Percentiles rank a stretch among this genome's conserved stretches.
These are phyloP conservation scores for Suhomyces coccinellae DNA, from an alignment of 1,139 yeast species.

Conservation along the genomic window DNA sequence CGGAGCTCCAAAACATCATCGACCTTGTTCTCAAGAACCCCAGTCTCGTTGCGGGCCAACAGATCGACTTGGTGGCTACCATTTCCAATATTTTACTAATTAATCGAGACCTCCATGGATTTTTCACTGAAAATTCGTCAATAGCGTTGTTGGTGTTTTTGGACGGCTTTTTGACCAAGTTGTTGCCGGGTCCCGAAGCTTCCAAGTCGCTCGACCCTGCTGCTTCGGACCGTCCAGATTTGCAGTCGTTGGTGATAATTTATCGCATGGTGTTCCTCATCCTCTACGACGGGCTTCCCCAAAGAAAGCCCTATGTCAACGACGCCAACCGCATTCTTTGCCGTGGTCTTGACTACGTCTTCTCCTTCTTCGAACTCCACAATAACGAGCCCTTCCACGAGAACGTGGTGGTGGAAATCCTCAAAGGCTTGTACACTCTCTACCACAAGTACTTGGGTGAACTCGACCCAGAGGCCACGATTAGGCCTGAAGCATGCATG, in stretches of 20 bases:
- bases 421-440: slow-evolving; percentile 29
- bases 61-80: slow-evolving; percentile 26
- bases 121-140: slow-evolving; percentile 22
- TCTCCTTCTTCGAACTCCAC: slow-evolving; percentile 10
- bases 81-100: slow-evolving; percentile 30
- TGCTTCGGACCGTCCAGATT: slow-evolving; percentile 9
- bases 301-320: slow-evolving; percentile 12
- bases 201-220: not conserved
- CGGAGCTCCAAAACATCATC: slow-evolving; percentile 21
- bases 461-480: not conserved
- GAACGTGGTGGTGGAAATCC: slow-evolving; percentile 26
- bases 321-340: slow-evolving; percentile 18
- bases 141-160: slow-evolving; percentile 18
- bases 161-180: slow-evolving; percentile 14
- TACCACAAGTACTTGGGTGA: slow-evolving; percentile 23
- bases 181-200: slow-evolving; percentile 1
- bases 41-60: slow-evolving; percentile 4
- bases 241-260: slow-evolving; percentile 23
- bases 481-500: slow-evolving; percentile 3
- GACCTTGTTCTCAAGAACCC: slow-evolving; percentile 12
- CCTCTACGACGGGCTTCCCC: slow-evolving; percentile 24
- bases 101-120: slow-evolving; percentile 25
- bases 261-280: slow-evolving; percentile 31
- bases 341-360: slow-evolving; percentile 18
- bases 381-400: slow-evolving; percentile 12